Evolutionary conservation across 2,329 filamentous ascomycete species (phyloP), one percentile per base, ranked within the genome.

Genomic region (Clathrospora elynae): DNA sequence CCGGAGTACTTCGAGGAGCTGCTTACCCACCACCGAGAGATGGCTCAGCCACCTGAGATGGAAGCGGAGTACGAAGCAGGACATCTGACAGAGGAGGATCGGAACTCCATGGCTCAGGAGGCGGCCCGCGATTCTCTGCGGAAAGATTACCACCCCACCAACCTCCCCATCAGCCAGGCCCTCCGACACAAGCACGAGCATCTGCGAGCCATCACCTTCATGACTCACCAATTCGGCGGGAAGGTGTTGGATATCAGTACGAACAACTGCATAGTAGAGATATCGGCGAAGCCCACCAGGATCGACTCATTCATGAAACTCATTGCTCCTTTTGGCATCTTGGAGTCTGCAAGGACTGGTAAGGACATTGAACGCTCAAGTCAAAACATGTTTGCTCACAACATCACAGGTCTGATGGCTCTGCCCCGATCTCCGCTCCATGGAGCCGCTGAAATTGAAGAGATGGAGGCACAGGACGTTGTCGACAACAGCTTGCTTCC

Each of bases 251-350:
- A 99, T 72, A 97, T 99, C 62, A 96, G 90, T 78, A 96, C 89
- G 38, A 96, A 89, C 74, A 97, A 95, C 76, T 97, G 93, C 75
- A 97, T 97, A 71, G 91, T 99, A 47, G 93, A 99, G 74, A 73
- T 99, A 6, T 96, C 90, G 39, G 93, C 93, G 47, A 99, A 99
- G 75, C 91, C 90, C 23, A 83, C 79, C 50, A 86, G 93, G 73
- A 96, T 99, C 67, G 90, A 99, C 74, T 95, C 90, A 2, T 99
- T 96, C 78, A 86, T 99, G 75, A 99, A 97, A 77, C 81, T 99
- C 51, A 85, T 99, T 65, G 80, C 84, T 43, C 92, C 92, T 9
- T 99, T 97, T 70, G 93, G 93, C 66, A 96, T 99, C 59, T 81
- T 99, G 36, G 93, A 99, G 76, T 96, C 91, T 35, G 90, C 92